These are phyloP conservation scores for sweet orange (Citrus sinensis) DNA, from an alignment of 345 rosid genomes.

Conservation along the genomic window DNA sequence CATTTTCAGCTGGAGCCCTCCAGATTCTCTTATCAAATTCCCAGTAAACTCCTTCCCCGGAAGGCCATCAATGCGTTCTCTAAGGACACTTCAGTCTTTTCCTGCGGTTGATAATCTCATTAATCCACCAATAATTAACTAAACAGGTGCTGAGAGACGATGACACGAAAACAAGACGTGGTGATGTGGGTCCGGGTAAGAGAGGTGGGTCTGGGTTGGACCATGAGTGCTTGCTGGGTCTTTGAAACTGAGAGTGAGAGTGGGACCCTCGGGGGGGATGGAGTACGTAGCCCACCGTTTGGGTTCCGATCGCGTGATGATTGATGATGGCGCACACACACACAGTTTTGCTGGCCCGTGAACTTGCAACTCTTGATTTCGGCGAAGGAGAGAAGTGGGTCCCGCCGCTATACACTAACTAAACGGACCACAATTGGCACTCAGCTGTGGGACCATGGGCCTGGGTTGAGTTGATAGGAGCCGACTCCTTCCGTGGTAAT, in stretches of 20 bases:
- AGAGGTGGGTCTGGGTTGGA: neutral
- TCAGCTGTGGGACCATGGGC: neutral
- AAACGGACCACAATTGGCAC: neutral
- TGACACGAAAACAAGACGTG: neutral
- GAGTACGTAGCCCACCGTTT: neutral
- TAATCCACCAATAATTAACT: neutral
- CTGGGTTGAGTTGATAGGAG: neutral
- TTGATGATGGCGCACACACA: neutral
- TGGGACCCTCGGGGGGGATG: slow-evolving; percentile 1
- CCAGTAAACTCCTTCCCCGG: neutral
- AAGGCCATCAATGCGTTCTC: neutral
- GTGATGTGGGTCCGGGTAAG: neutral
- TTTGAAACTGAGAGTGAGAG: neutral
- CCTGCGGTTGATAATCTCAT: neutral
- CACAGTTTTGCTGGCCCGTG: neutral
- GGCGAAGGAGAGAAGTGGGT: neutral
- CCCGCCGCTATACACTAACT: neutral
- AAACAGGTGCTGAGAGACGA: neutral
- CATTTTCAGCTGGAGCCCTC: neutral
- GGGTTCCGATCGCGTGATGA: neutral
- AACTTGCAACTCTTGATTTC: neutral
- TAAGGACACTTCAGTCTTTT: neutral
- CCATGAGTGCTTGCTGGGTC: neutral
- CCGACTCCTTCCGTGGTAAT: neutral
- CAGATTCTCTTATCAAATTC: neutral